These are phyloP conservation scores for Ascochyta rabiei DNA, from an alignment of 2,329 filamentous ascomycete genomes.

Conservation along the genomic window DNA sequence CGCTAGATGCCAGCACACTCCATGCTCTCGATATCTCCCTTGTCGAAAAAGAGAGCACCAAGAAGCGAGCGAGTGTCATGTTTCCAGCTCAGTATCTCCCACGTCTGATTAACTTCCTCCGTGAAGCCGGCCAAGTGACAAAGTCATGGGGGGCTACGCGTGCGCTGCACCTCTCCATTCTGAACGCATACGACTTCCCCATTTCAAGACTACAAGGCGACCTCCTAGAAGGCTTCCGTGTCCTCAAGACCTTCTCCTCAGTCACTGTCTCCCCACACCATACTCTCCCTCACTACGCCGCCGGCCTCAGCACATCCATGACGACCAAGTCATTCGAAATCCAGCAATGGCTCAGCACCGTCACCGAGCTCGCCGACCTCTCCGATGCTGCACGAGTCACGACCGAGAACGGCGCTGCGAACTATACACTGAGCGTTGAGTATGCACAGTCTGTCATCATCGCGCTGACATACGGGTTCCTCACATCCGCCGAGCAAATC, in stretches of 20 bases:
- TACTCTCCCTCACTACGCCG: conserved; percentile 33
- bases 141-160: conserved; percentile 32
- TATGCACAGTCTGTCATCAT: conserved; percentile 36
- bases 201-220: conserved; percentile 39
- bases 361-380: conserved; percentile 27
- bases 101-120: conserved; percentile 43
- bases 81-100: conserved; percentile 46
- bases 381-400: conserved; percentile 23
- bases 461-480: conserved; percentile 40
- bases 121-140: conserved; percentile 29
- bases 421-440: conserved; percentile 28
- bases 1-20: conserved; percentile 14
- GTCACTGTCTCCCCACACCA: conserved; percentile 27
- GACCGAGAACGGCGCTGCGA: conserved; percentile 9
- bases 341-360: conserved; percentile 22
- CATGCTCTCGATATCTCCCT: conserved; percentile 40
- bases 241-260: conserved; percentile 29
- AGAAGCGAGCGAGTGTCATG: conserved; percentile 36
- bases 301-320: conserved; percentile 30
- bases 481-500: conserved; percentile 34
- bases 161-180: conserved; percentile 27
- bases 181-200: conserved; percentile 34
- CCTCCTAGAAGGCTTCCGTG: conserved; percentile 39
- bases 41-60: conserved; percentile 35
- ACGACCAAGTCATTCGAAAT: conserved; percentile 15